A percentile compares a stretch with the other conserved stretches of the same genome.
These are phyloP conservation scores for Globisporangium nodosum DNA, from an alignment of 352 stramenopile species.

Conservation along the genomic window DNA sequence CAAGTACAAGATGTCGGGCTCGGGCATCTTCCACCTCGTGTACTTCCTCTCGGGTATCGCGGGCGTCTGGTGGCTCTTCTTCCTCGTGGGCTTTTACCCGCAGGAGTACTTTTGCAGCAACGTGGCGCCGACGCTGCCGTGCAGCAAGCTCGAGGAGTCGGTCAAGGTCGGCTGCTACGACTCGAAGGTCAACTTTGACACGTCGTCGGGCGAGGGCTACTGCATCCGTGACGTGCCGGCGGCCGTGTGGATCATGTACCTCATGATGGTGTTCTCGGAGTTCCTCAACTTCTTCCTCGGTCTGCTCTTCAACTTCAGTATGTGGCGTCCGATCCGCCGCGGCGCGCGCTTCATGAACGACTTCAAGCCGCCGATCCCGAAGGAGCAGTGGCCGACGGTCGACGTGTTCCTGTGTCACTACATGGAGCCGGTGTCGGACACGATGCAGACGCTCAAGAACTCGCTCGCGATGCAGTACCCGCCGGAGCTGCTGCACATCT, in stretches of 20 bases:
- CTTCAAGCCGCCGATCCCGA: constrained; percentile 86
- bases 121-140: constrained; percentile 68
- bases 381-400: constrained; percentile 85
- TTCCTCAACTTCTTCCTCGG: constrained; percentile 86
- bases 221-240: constrained; percentile 66
- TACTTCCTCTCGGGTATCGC: constrained; percentile 70
- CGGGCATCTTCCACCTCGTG: constrained; percentile 79
- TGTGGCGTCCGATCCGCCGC: constrained; percentile 87
- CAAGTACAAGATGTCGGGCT: constrained; percentile 89
- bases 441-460: constrained; percentile 84
- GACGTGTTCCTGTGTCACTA: constrained; percentile 90
- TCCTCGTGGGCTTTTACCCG: constrained; percentile 75
- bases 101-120: constrained; percentile 75
- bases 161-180: constrained; percentile 46
- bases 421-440: constrained; percentile 84
- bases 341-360: constrained; percentile 86
- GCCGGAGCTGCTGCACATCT: constrained; percentile 81
- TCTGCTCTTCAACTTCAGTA: constrained; percentile 89
- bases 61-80: constrained; percentile 78
- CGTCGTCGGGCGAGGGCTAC: constrained; percentile 54
- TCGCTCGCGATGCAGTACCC: constrained; percentile 86
- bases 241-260: constrained; percentile 78
- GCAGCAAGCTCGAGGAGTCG: constrained; percentile 43
- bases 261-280: constrained; percentile 83
- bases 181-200: constrained; percentile 74